Base-by-base conservation (phyloP, 306 rosid species). In the Rubus parviflorus region DNA sequence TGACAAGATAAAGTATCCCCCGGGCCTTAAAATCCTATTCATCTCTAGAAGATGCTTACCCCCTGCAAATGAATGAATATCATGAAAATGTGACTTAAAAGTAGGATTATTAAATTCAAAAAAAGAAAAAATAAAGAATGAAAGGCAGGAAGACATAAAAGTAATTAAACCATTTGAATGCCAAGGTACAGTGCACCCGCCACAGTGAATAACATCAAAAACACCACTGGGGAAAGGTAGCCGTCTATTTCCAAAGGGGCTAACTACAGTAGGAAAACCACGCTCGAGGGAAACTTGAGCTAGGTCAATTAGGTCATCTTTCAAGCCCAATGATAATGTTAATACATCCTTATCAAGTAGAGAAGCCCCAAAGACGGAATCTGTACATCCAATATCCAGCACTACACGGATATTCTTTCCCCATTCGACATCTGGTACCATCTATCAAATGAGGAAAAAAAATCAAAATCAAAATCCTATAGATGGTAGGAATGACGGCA, bases 391-490 rank as follows among this genome's bases (percentile, higher is more conserved):
- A 13, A 95, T 83, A 70, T 95, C 98, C 68, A 95, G 91, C 77
- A 95, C 84, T 62, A 90, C 73, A 52, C 90, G 97, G 61, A 95
- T 91, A 81, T 90, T 92, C 86, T 95, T 92, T 58, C 98, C 98
- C 97, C 97, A 95, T 69, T 92, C 97, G 49, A 95, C 89, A 85
- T 95, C 98, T 16, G 97, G 98, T 80, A 95, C 98, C 95, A 88
- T 95, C 98, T 95, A 89, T 79, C 82, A 83, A 70, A 83, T 73
- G 75, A 77, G 42, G 5, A 0, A 14, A 6, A 37, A 3, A 15
- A 48, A 81, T 40, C 17, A 74, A 56, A 58, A 47, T 83, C 54
- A 87, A 77, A 83, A 56, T 47, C 71, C 75, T 41, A n/a, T 20
- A 23, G 52, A 51, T 69, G 63, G 60, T 67, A 75, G 74, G 35